Percentiles rank a stretch among this genome's conserved stretches.
Evolutionary conservation across 345 rosid species (phyloP).

Genomic region (Xanthoceras sorbifolium): DNA sequence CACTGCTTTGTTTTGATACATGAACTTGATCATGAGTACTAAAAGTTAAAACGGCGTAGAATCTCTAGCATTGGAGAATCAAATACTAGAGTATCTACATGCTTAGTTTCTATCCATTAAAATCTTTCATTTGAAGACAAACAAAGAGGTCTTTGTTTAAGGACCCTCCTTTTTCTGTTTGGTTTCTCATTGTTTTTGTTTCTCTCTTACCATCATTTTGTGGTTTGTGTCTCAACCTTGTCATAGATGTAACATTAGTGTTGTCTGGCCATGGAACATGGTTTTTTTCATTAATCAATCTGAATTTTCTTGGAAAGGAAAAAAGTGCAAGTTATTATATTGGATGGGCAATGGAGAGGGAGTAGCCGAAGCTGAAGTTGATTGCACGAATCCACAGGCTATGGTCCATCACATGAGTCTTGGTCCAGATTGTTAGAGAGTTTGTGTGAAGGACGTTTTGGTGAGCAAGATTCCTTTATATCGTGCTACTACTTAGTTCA

Average conservation of each 20-base stretch:
- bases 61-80: slow-evolving; percentile 7
- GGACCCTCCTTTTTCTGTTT: slow-evolving; percentile 19
- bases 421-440: too few species aligned
- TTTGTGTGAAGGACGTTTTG: too few species aligned
- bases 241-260: background rate
- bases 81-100: background rate
- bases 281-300: background rate
- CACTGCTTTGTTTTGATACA: background rate
- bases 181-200: background rate
- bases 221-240: slow-evolving; percentile 16
- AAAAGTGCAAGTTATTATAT: too few species aligned
- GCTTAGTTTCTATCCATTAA: background rate
- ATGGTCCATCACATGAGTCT: too few species aligned
- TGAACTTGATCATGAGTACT: background rate
- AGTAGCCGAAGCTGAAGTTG: too few species aligned
- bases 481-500: too few species aligned
- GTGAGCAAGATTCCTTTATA: too few species aligned
- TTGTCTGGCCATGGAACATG: background rate
- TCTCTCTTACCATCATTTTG: background rate
- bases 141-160: background rate
- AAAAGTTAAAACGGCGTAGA: background rate
- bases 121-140: background rate
- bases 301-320: background rate
- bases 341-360: too few species aligned
- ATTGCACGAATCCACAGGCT: too few species aligned